Percentiles rank a stretch among this genome's conserved stretches.
phyloP scores from a whole-genome alignment of 805 yeast species.

The Nakazawaea wyomingensis region DNA sequence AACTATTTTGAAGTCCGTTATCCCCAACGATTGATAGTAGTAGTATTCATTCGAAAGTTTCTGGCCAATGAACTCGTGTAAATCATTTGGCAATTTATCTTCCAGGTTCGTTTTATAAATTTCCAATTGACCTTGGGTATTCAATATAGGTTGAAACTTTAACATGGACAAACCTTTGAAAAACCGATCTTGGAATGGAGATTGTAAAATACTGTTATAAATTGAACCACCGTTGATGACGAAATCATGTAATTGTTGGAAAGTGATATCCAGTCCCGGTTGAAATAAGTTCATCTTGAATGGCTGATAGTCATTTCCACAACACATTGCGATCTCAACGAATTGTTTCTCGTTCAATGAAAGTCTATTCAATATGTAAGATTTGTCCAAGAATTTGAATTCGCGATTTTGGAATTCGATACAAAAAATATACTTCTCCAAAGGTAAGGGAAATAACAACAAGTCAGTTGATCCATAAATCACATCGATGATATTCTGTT shows the following conservation, averaged over 20 bases:
- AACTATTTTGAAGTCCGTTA: constrained; percentile 57
- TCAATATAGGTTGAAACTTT: constrained; percentile 70
- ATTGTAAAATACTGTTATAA: constrained; percentile 41
- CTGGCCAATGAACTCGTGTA: constrained; percentile 78
- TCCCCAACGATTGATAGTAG: constrained; percentile 76
- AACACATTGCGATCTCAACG: constrained; percentile 68
- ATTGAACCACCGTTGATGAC: constrained; percentile 38
- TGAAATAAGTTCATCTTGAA: constrained; percentile 50
- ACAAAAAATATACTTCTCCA: constrained; percentile 68
- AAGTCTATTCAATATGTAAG: constrained; percentile 55
- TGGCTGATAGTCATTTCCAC: constrained; percentile 76
- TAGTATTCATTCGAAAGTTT: constrained; percentile 81
- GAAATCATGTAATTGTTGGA: constrained; percentile 25
- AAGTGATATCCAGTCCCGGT: constrained; percentile 17
- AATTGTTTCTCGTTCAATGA: constrained; percentile 60
- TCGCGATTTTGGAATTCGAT: constrained; percentile 63
- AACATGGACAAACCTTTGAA: constrained; percentile 66
- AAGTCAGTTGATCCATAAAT: constrained; percentile 84
- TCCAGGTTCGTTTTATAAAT: constrained; percentile 28
- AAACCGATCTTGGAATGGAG: constrained; percentile 45
- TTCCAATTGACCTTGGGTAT: constrained; percentile 62
- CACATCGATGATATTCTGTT: constrained; percentile 55
- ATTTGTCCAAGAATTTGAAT: constrained; percentile 61
- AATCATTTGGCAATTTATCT: constrained; percentile 61
- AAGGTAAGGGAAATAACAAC: constrained; percentile 46